Conservation (phyloP, 148 eudicot species). For the Camellia sinensis region DNA sequence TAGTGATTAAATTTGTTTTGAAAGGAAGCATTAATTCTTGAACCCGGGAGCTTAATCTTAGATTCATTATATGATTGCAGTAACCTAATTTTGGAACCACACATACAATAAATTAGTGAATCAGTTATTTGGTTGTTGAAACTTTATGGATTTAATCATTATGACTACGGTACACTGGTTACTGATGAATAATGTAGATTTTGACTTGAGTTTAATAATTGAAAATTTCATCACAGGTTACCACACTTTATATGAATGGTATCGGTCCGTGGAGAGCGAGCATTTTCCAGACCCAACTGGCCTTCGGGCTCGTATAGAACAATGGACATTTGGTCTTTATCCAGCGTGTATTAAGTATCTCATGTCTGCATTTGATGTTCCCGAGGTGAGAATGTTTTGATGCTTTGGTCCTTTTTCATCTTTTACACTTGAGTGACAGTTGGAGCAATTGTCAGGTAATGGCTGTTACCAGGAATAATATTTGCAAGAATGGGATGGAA, state of each 20-base stretch:
- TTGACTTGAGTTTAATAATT: conserved; percentile 35
- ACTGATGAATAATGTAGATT: conserved; percentile 1
- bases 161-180: neutral
- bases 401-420: neutral
- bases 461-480: conserved; percentile 91
- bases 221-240: conserved; percentile 58
- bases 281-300: conserved; percentile 99
- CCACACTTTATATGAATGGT: conserved; percentile 96
- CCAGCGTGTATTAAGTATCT: conserved; percentile 99
- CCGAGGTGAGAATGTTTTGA: conserved; percentile 60
- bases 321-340: conserved; percentile 97
- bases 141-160: neutral
- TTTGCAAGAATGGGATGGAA: conserved; percentile 83
- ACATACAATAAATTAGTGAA: neutral
- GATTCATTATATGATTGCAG: neutral
- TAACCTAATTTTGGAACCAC: neutral
- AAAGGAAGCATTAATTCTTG: neutral
- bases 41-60: neutral
- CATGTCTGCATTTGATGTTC: conserved; percentile 98
- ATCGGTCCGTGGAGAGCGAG: conserved; percentile 82
- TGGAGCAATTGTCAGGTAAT: conserved; percentile 58
- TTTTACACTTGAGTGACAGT: neutral
- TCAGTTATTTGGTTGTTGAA: neutral
- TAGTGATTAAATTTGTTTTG: neutral
- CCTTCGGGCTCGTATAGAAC: conserved; percentile 86